Evolutionary conservation across 768 basidiomycete genomes (phyloP).

Genomic region (Butyriboletus loyo): DNA sequence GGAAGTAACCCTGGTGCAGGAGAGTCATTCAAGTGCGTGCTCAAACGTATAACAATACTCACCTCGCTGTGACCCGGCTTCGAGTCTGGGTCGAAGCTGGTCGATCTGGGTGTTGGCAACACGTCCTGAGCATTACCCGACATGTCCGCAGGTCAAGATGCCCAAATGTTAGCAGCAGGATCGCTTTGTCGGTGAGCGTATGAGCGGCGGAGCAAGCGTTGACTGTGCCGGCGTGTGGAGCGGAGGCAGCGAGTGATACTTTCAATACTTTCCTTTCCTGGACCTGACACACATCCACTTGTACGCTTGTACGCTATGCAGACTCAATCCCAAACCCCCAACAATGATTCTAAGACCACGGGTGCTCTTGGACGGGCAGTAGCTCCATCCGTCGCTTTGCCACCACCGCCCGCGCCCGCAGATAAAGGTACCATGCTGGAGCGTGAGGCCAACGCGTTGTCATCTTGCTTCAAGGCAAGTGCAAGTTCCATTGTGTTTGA

Average conservation of each 20-base stretch:
- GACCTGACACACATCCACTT: not conserved
- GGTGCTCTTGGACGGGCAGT: conserved; percentile 26
- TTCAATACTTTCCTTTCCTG: conserved; percentile 22
- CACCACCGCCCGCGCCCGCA: conserved; percentile 47
- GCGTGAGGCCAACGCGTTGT: conserved; percentile 61
- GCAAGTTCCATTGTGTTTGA: not conserved
- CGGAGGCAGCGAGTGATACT: not conserved
- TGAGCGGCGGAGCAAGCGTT: not conserved
- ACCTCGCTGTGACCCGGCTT: conserved; percentile 12
- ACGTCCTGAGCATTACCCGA: conserved; percentile 16
- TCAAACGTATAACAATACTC: not conserved
- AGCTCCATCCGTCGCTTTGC: conserved; percentile 40
- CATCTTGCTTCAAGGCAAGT: conserved; percentile 55
- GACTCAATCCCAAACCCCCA: conserved; percentile 38
- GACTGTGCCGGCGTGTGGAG: conserved; percentile 4
- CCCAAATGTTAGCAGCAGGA: not conserved
- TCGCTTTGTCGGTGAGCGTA: not conserved
- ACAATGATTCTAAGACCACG: conserved; percentile 9
- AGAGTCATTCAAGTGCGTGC: not conserved
- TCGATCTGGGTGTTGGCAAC: conserved; percentile 11
- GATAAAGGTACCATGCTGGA: conserved; percentile 47
- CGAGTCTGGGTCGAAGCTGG: conserved; percentile 16
- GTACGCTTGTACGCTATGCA: conserved; percentile 46
- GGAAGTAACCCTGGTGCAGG: conserved; percentile 22
- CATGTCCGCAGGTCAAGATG: conserved; percentile 17